phyloP scores from a whole-genome alignment of 164 flowering plant species.

The Buxus sempervirens region DNA sequence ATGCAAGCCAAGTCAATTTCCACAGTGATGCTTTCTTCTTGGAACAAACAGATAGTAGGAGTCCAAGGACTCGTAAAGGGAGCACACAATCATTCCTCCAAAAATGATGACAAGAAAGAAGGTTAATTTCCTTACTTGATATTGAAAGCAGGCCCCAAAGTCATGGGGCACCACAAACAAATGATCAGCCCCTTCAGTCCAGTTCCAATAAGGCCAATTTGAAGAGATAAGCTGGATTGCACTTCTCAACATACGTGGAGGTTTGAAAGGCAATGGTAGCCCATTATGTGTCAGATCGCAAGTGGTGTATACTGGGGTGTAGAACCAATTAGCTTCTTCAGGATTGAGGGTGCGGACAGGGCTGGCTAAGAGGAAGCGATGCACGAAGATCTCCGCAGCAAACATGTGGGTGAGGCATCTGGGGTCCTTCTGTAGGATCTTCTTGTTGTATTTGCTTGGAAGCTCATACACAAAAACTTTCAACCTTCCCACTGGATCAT shows the following conservation, averaged over 20 bases:
- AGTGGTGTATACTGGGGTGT: constrained; percentile 90
- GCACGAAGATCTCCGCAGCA: constrained; percentile 98
- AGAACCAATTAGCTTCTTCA: constrained; percentile 97
- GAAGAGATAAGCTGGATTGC: constrained; percentile 90
- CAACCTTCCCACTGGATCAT: constrained; percentile 91
- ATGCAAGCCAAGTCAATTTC: too few relatives aligned
- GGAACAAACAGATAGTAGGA: too few relatives aligned
- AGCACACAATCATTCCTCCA: neutral
- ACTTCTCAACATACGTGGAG: constrained; percentile 97
- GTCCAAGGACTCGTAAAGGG: too few relatives aligned
- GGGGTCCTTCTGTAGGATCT: constrained; percentile 78
- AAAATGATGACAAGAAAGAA: neutral
- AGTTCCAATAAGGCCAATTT: constrained; percentile 96
- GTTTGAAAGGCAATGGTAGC: constrained; percentile 89
- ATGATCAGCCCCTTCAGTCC: constrained; percentile 94
- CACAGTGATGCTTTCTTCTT: too few relatives aligned
- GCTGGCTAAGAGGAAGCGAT: constrained; percentile 81
- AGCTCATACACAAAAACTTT: constrained; percentile 96
- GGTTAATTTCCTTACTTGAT: constrained; percentile 50
- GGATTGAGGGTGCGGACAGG: constrained; percentile 93
- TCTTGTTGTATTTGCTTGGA: constrained; percentile 95
- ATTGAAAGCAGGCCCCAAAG: constrained; percentile 95
- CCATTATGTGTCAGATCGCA: constrained; percentile 94
- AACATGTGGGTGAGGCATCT: constrained; percentile 97
- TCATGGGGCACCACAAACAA: constrained; percentile 93